Evolutionary conservation across 345 rosid genomes (phyloP), one percentile per base, ranked within the genome.

Genomic region (Diplotaxis tenuifolia): DNA sequence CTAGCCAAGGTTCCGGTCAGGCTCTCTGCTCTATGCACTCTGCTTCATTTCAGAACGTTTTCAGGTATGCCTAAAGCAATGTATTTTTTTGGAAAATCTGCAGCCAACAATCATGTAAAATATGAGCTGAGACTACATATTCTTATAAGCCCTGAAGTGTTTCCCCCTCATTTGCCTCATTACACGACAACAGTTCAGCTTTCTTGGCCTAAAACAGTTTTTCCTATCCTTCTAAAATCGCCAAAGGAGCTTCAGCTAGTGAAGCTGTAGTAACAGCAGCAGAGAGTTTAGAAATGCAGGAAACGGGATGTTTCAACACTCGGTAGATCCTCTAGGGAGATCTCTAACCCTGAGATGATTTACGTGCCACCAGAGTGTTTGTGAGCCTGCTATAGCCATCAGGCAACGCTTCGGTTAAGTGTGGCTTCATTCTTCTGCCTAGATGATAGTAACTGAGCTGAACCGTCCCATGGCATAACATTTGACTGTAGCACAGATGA

Each of bases 21-120:
- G 36, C 36, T 31, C 9, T 31, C 36, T 31, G 36, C 36, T 31
- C 7, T 9, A 6, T 31, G 6, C 6, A 6, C 9, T 31, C 2
- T 9, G 7, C 1, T 1, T 9, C 6, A 31, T 67, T 64, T 81
- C 21, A 92, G 15, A 22, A 85, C 80, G 49, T 84, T 84, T 69
- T 78, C 74, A 18, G 81, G 75, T 31, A 60, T 80, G 56, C 83
- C 67, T 23, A 68, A 63, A 11, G 82, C 47, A 21, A 82, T 63
- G 16, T 82, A 74, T 54, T 81, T 86, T 72, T 62, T 78, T n/a
- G n/a, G 79, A 92, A 83, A 16, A 87, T 79, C 80, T 79, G 87
- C 34, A 72, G 65, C 97, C 99, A 94, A 71, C 97, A 94, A 71
- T 92, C 97, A 54, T 88, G n/a, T n/a, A n/a, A n/a, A n/a, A n/a